phyloP scores from a whole-genome alignment of 139 green algal species.

The Coelastrella sp. region DNA sequence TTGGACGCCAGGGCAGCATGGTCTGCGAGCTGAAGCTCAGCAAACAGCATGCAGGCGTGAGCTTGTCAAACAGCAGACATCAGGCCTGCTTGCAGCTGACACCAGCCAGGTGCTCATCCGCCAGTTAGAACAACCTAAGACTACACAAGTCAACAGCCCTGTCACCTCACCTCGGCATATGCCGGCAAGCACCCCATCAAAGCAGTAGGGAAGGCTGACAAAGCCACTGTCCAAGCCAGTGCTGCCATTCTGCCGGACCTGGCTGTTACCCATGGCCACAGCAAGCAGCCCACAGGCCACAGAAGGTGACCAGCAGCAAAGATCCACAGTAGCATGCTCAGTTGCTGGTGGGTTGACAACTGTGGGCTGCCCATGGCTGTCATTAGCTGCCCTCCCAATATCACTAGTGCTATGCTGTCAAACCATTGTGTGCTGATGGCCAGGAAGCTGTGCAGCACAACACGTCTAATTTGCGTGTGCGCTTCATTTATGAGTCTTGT shows the following conservation, averaged over 20 bases:
- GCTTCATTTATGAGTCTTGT: background rate
- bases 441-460: background rate
- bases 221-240: constrained; percentile 15
- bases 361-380: background rate
- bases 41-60: too few species aligned
- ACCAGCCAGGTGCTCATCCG: too few species aligned
- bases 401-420: constrained; percentile 23
- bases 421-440: constrained; percentile 29
- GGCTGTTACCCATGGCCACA: constrained; percentile 25
- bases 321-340: background rate
- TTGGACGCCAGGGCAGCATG: too few species aligned
- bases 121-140: too few species aligned
- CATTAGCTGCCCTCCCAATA: constrained; percentile 21
- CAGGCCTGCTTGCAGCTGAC: too few species aligned
- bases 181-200: constrained; percentile 39
- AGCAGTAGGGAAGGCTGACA: constrained; percentile 23
- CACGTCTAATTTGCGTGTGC: background rate
- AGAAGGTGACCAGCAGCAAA: constrained; percentile 35
- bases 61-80: too few species aligned
- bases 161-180: constrained; percentile 29
- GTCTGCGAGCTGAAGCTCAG: too few species aligned
- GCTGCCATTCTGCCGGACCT: background rate
- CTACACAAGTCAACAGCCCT: background rate
- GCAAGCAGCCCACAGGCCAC: constrained; percentile 16
- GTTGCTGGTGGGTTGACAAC: background rate